A percentile compares a stretch with the other conserved stretches of the same genome.
Evolutionary conservation across 352 stramenopile genomes (phyloP).

Genomic region (Phytopythium montanum): DNA sequence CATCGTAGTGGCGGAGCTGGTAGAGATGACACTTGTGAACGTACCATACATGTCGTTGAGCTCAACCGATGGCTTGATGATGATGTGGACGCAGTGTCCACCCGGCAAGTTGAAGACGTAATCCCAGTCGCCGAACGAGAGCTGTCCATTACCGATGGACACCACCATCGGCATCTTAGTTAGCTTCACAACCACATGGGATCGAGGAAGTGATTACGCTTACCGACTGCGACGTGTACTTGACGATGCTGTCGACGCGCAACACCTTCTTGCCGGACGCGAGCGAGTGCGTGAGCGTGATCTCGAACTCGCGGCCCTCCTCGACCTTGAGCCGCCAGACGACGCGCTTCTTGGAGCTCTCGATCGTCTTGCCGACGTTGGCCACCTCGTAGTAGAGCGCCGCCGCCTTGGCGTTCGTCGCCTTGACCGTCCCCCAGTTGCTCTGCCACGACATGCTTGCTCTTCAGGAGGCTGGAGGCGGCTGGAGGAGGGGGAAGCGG

Average conservation of each 20-base stretch:
- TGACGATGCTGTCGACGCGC: constrained; percentile 75
- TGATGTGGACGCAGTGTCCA: constrained; percentile 77
- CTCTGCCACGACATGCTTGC: constrained; percentile 62
- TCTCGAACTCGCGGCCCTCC: constrained; percentile 79
- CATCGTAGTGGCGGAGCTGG: no score
- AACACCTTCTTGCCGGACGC: constrained; percentile 80
- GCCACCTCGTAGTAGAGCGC: constrained; percentile 78
- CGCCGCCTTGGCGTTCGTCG: constrained; percentile 59
- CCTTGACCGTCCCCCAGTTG: constrained; percentile 68
- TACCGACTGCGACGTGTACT: constrained; percentile 72
- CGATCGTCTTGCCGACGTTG: constrained; percentile 82
- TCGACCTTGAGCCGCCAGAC: constrained; percentile 82
- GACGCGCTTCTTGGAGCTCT: constrained; percentile 83
- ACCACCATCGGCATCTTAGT: not conserved
- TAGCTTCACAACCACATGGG: not conserved
- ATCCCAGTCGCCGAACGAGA: constrained; percentile 83
- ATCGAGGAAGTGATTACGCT: not conserved
- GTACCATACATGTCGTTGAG: constrained; percentile 87
- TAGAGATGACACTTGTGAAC: constrained; percentile 1
- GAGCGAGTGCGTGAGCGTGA: constrained; percentile 79
- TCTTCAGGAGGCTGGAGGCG: not conserved
- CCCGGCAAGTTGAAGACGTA: constrained; percentile 82
- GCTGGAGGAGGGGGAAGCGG: not conserved
- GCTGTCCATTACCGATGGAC: constrained; percentile 17
- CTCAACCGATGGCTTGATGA: constrained; percentile 82